A percentile compares a stretch with the other conserved stretches of the same genome.
Conservation (phyloP, 78 protist genomes). For the Mantamonas sphyraenae region DNA sequence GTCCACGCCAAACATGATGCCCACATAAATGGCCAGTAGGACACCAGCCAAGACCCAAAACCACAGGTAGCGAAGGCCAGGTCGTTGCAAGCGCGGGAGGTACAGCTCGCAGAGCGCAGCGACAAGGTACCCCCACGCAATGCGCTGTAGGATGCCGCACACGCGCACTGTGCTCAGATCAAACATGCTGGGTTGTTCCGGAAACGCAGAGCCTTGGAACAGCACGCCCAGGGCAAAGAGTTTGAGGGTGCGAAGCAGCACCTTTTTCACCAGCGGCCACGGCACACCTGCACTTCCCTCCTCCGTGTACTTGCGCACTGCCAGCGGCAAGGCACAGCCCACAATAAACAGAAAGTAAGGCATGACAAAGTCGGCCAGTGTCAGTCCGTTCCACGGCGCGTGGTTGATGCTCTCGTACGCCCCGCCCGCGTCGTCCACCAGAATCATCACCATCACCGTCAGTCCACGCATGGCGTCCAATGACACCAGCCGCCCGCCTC, state of each 20-base stretch:
- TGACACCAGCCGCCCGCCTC: too few relatives aligned
- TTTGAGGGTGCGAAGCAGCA: background rate
- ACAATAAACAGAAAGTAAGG: constrained; percentile 6
- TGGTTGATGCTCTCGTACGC: background rate
- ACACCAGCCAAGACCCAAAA: background rate
- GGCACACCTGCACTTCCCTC: background rate
- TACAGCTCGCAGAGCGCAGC: background rate
- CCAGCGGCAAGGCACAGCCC: background rate
- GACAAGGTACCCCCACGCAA: constrained; percentile 2
- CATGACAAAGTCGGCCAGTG: constrained; percentile 13
- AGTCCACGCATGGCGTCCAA: constrained; percentile 6
- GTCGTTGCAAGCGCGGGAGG: background rate
- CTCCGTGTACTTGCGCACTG: background rate
- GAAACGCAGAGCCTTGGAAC: background rate
- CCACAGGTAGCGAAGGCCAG: background rate
- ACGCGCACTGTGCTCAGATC: background rate
- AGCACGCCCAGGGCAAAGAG: too few relatives aligned
- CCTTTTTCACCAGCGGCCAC: background rate
- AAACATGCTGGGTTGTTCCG: background rate
- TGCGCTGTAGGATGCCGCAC: background rate
- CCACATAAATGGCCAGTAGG: background rate
- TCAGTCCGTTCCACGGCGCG: constrained; percentile 8
- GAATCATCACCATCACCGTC: constrained; percentile 7
- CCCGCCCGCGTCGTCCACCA: constrained; percentile 1
- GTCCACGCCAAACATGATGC: background rate